Percentiles rank a stretch among this genome's conserved stretches.
Evolutionary conservation across 495 filamentous ascomycete species (phyloP).

Genomic region (Penicillium chermesinum): DNA sequence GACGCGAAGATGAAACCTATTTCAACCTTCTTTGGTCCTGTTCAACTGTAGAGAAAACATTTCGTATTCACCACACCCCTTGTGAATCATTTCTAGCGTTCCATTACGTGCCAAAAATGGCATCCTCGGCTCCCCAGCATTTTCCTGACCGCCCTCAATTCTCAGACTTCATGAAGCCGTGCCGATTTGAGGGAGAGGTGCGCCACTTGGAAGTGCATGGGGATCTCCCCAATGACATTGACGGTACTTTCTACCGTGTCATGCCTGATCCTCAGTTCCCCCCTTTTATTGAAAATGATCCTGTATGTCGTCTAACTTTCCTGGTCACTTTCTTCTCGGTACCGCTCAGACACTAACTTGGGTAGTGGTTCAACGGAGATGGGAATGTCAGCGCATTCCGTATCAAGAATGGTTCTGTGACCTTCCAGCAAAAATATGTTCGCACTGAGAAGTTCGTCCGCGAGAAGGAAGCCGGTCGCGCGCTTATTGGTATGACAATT

Average conservation of each 20-base stretch:
- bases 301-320: too few species aligned
- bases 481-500: slow-evolving; percentile 39
- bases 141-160: slow-evolving; percentile 24
- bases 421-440: slow-evolving; percentile 50
- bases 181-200: slow-evolving; percentile 17
- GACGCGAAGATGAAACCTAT: too few species aligned
- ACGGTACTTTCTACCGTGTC: slow-evolving; percentile 25
- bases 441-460: slow-evolving; percentile 43
- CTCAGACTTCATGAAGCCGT: slow-evolving; percentile 16
- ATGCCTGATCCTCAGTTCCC: slow-evolving; percentile 27
- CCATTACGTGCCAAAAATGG: too few species aligned
- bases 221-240: slow-evolving; percentile 27
- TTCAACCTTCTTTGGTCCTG: too few species aligned
- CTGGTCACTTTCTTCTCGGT: too few species aligned
- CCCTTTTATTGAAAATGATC: slow-evolving; percentile 17
- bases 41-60: too few species aligned
- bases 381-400: slow-evolving; percentile 49
- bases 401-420: slow-evolving; percentile 44
- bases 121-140: too few species aligned
- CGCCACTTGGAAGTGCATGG: slow-evolving; percentile 17
- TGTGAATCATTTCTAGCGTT: too few species aligned
- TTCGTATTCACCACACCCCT: too few species aligned
- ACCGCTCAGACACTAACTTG: too few species aligned
- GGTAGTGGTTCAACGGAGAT: slow-evolving; percentile 26
- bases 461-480: slow-evolving; percentile 35